A percentile compares a stretch with the other conserved stretches of the same genome.
These are phyloP conservation scores for Epichloe sylvatica DNA, from an alignment of 2,329 filamentous ascomycete genomes.

Conservation along the genomic window DNA sequence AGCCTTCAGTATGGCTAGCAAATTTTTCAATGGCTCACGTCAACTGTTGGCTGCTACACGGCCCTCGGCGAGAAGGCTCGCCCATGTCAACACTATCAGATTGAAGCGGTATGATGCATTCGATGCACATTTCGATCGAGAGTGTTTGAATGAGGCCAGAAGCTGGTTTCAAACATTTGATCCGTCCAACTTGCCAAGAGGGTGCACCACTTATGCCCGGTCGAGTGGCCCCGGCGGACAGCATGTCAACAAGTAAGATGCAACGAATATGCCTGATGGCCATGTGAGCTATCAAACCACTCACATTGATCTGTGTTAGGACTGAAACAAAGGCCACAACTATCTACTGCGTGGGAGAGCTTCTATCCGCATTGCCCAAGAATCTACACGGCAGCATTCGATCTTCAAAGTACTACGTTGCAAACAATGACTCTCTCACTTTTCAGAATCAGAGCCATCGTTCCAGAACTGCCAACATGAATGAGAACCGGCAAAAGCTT, in stretches of 20 bases:
- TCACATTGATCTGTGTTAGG: slow-evolving; percentile 23
- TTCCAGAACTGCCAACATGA: slow-evolving; percentile 35
- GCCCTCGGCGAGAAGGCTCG: background rate
- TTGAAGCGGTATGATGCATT: slow-evolving; percentile 32
- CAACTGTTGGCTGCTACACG: background rate
- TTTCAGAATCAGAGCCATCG: slow-evolving; percentile 43
- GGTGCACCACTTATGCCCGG: slow-evolving; percentile 39
- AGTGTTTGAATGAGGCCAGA: slow-evolving; percentile 36
- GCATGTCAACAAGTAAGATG: slow-evolving; percentile 47
- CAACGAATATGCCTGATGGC: slow-evolving; percentile 10
- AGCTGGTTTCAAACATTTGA: slow-evolving; percentile 35
- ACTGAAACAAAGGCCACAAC: slow-evolving; percentile 48
- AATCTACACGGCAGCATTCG: slow-evolving; percentile 33
- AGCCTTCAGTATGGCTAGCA: background rate
- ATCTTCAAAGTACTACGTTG: slow-evolving; percentile 40
- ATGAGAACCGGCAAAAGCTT: slow-evolving; percentile 38
- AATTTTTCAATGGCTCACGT: background rate
- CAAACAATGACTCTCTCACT: slow-evolving; percentile 35
- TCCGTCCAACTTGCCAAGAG: slow-evolving; percentile 31
- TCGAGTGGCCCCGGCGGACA: slow-evolving; percentile 48
- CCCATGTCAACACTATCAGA: slow-evolving; percentile 6
- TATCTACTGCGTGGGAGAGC: slow-evolving; percentile 33
- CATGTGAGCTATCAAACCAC: slow-evolving; percentile 7
- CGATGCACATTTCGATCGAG: slow-evolving; percentile 35
- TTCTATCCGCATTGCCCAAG: slow-evolving; percentile 31